Evolutionary conservation across 345 rosid species (phyloP).

Genomic region (Jatropha curcas): DNA sequence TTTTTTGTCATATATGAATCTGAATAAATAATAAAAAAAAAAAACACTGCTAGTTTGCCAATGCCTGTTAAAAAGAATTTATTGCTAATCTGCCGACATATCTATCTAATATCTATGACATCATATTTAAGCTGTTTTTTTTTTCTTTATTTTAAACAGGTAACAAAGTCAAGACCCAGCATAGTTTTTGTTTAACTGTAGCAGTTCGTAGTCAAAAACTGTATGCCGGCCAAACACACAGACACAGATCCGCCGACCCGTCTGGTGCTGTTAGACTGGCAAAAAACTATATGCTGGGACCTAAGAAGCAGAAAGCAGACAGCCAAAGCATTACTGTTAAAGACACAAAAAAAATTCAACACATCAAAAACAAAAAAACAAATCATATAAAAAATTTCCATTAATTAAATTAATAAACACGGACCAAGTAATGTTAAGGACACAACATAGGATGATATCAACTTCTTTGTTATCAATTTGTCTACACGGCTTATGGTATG

Average conservation of each 20-base stretch:
- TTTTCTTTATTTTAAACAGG: neutral
- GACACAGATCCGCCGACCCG: too few relatives aligned
- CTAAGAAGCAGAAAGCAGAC: too few relatives aligned
- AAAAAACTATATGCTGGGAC: too few relatives aligned
- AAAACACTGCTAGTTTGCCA: too few relatives aligned
- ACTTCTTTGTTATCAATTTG: neutral
- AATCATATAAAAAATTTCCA: neutral
- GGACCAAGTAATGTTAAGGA: neutral
- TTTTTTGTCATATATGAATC: too few relatives aligned
- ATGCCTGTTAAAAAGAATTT: too few relatives aligned
- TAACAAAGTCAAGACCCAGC: neutral
- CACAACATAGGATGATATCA: neutral
- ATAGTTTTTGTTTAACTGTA: neutral
- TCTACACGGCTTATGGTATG: neutral
- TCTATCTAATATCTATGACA: too few relatives aligned
- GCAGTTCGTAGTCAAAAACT: neutral
- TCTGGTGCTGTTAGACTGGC: too few relatives aligned
- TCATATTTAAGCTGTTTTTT: too few relatives aligned
- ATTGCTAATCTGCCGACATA: too few relatives aligned
- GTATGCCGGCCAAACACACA: too few relatives aligned
- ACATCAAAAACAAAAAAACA: neutral
- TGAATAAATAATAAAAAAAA: too few relatives aligned
- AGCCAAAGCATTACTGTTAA: neutral
- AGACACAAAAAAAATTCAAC: neutral
- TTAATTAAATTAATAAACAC: conserved; percentile 9